Evolutionary conservation across 495 filamentous ascomycete genomes (phyloP), one percentile per base, ranked within the genome.

Genomic region (Rostrohypoxylon terebratum): DNA sequence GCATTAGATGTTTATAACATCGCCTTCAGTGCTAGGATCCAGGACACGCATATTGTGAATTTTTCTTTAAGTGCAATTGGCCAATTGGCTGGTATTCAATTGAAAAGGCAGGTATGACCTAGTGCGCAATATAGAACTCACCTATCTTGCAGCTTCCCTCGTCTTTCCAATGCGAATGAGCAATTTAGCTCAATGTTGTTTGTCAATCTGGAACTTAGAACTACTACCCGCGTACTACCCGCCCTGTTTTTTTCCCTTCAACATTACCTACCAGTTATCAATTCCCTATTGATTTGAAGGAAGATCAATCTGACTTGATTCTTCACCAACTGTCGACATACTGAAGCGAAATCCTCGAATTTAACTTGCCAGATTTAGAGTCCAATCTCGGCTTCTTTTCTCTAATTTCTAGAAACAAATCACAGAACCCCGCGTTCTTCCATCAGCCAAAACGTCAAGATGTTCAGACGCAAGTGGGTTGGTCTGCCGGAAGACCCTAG

Each of bases 401-500:
- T 13, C 23, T 8, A 50, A 10, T 3, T 20, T 13, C 23, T 8
- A 50, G 10, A 20, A 53, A n/a, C 48, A 8, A 51, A 51, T 25
- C 10, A 31, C 10, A 18, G n/a, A 48, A 21, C 16, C 20, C 23
- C 10, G 18, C 34, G 1, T 66, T 13, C 25, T 45, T 55, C 16
- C 34, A 21, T 16, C 18, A 31, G 31, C 0, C 18, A 31, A 50
- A 10, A 18, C 20, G 5, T 21, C 62, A 63, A 53, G 11, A 94
- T 96, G 93, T 95, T 94, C 76, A 83, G 88, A 75, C 89, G 90
- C 68, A 78, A 83, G 65, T 80, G 83, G 80, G 80, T 82, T 69
- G 79, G 87, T 83, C 88, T 97, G 5, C 92, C 92, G n/a, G 64
- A 81, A 20, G 94, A 96, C 73, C 87, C 91, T 3, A 59, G 80